Evolutionary conservation across 2,329 filamentous ascomycete genomes (phyloP).

Genomic region (Stemphylium vesicarium): DNA sequence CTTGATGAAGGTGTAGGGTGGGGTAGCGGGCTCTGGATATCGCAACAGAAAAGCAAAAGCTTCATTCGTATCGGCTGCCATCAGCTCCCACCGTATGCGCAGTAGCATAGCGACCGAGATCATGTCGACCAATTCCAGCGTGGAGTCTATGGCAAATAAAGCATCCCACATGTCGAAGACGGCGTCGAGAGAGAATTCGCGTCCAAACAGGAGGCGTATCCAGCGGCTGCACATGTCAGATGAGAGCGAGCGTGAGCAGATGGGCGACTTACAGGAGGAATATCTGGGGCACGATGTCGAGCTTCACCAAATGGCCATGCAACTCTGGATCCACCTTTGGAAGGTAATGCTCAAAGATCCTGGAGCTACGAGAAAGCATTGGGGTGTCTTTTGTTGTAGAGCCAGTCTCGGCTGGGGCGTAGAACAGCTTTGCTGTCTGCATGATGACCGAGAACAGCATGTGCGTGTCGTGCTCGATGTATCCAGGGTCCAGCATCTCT

Average conservation of each 20-base stretch:
- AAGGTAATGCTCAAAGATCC: slow-evolving; percentile 84
- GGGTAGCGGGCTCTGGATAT: slow-evolving; percentile 72
- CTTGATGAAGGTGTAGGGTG: slow-evolving; percentile 79
- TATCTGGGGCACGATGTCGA: slow-evolving; percentile 94
- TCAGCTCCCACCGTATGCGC: slow-evolving; percentile 85
- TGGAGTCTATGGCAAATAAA: slow-evolving; percentile 84
- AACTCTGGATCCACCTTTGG: slow-evolving; percentile 82
- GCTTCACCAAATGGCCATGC: slow-evolving; percentile 76
- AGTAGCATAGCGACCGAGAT: slow-evolving; percentile 95
- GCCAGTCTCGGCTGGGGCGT: slow-evolving; percentile 66
- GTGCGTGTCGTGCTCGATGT: slow-evolving; percentile 90
- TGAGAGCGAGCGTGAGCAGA: not conserved
- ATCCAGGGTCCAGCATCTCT: slow-evolving; percentile 70
- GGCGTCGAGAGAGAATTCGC: slow-evolving; percentile 90
- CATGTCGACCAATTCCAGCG: slow-evolving; percentile 80
- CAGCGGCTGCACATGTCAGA: slow-evolving; percentile 69
- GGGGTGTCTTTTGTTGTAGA: slow-evolving; percentile 58
- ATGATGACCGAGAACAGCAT: slow-evolving; percentile 85
- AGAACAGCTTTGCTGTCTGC: slow-evolving; percentile 85
- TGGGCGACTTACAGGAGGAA: slow-evolving; percentile 77
- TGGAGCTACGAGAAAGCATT: slow-evolving; percentile 84
- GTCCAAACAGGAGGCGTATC: slow-evolving; percentile 89
- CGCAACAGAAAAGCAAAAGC: slow-evolving; percentile 82
- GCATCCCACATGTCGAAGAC: slow-evolving; percentile 88
- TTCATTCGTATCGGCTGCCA: slow-evolving; percentile 85